These are phyloP conservation scores for Fraxinus paxiana DNA, from an alignment of 305 asterid genomes.

Conservation along the genomic window DNA sequence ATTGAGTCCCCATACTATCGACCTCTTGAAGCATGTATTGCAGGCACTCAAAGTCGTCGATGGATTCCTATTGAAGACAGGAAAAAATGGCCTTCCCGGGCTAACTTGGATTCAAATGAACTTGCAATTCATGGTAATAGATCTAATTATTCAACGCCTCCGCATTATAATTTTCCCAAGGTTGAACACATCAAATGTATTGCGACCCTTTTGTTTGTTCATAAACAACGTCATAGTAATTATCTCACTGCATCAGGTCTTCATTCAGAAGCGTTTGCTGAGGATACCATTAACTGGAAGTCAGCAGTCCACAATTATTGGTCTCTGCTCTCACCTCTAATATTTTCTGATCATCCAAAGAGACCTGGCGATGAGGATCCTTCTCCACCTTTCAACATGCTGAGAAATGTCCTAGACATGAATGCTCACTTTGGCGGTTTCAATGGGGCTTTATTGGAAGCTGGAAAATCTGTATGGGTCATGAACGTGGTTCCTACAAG, in stretches of 20 bases:
- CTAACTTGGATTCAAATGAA: conserved; percentile 57
- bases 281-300: conserved; percentile 69
- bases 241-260: conserved; percentile 41
- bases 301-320: conserved; percentile 78
- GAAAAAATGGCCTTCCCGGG: conserved; percentile 81
- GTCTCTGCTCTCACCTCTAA: conserved; percentile 92
- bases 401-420: conserved; percentile 96
- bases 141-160: conserved; percentile 6
- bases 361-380: conserved; percentile 99
- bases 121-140: conserved; percentile 65
- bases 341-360: conserved; percentile 98
- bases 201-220: conserved; percentile 3
- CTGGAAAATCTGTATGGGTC: conserved; percentile 88
- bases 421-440: conserved; percentile 89
- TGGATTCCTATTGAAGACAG: conserved; percentile 80
- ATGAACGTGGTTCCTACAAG: conserved; percentile 90
- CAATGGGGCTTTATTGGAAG: conserved; percentile 76
- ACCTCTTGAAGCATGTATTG: conserved; percentile 77
- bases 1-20: conserved; percentile 85
- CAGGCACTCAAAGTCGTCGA: conserved; percentile 84
- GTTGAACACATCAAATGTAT: background rate
- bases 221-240: background rate
- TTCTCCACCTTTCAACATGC: conserved; percentile 98
- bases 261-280: conserved; percentile 61
- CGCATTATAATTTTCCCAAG: background rate